Conservation (phyloP, 2,329 filamentous ascomycete species). For the Lachnellula subtilissima region DNA sequence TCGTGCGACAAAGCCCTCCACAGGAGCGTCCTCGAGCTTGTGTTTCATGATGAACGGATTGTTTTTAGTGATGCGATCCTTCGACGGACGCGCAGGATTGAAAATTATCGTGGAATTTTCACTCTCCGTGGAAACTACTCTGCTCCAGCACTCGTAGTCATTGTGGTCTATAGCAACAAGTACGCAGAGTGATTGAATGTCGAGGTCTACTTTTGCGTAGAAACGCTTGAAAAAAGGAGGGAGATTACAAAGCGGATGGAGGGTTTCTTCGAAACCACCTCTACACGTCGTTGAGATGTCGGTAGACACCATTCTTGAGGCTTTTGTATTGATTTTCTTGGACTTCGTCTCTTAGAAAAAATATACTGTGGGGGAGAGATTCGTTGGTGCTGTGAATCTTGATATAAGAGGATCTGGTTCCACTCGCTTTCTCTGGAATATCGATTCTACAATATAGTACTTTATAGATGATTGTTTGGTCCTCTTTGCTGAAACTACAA, state of each 20-base stretch:
- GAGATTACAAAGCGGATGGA: background rate
- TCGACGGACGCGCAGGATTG: background rate
- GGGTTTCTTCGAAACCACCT: no score
- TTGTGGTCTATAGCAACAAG: background rate
- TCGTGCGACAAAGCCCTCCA: background rate
- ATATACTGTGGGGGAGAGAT: no score
- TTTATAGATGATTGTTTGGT: no score
- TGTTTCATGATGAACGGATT: background rate
- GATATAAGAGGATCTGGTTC: no score
- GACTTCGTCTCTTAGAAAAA: no score
- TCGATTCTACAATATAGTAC: no score
- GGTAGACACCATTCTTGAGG: no score
- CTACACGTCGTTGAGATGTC: no score
- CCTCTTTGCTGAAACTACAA: no score
- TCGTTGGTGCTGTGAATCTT: no score
- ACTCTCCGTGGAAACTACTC: background rate
- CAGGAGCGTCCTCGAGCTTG: background rate
- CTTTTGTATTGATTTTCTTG: no score
- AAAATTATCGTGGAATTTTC: background rate
- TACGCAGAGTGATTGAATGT: background rate
- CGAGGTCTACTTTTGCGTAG: background rate
- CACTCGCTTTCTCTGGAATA: no score
- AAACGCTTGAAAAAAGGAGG: background rate
- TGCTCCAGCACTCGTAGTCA: background rate
- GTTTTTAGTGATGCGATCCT: background rate